phyloP scores from a whole-genome alignment of 163 green algal species.

The Chloromonas sp. region DNA sequence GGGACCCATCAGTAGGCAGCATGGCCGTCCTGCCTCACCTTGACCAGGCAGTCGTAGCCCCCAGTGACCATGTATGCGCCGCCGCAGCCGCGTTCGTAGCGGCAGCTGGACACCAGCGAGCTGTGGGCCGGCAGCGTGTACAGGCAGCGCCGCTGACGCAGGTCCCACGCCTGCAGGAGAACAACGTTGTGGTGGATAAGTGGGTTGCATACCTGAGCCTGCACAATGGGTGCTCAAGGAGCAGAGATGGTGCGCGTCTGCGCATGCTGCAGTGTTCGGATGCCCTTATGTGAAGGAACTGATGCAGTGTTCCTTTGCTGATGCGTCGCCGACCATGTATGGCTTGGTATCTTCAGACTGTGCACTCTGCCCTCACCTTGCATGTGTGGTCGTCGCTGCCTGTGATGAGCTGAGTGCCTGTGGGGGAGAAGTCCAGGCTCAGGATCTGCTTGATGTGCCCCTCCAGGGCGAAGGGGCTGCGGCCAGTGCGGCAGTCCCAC shows the following conservation, averaged over 20 bases:
- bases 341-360: too few relatives aligned
- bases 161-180: slow-evolving; percentile 83
- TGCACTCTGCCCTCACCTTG: slow-evolving; percentile 23
- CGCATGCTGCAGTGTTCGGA: too few relatives aligned
- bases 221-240: too few relatives aligned
- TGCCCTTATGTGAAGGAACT: too few relatives aligned
- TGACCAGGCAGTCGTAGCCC: slow-evolving; percentile 71
- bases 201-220: too few relatives aligned
- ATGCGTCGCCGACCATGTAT: too few relatives aligned
- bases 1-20: too few relatives aligned
- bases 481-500: slow-evolving; percentile 89
- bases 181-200: background rate
- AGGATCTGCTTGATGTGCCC: slow-evolving; percentile 70
- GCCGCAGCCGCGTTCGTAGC: slow-evolving; percentile 62
- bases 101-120: slow-evolving; percentile 65
- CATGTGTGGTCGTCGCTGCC: slow-evolving; percentile 46
- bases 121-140: slow-evolving; percentile 73
- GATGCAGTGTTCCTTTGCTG: too few relatives aligned
- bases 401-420: slow-evolving; percentile 71
- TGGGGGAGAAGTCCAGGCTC: slow-evolving; percentile 77
- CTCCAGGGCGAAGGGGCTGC: slow-evolving; percentile 57
- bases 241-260: too few relatives aligned
- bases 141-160: slow-evolving; percentile 63
- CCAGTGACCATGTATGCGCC: slow-evolving; percentile 73
- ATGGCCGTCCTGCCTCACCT: slow-evolving; percentile 41